Evolutionary conservation across 2,329 filamentous ascomycete species (phyloP), one percentile per base, ranked within the genome.

Genomic region (Penicillium sp.): DNA sequence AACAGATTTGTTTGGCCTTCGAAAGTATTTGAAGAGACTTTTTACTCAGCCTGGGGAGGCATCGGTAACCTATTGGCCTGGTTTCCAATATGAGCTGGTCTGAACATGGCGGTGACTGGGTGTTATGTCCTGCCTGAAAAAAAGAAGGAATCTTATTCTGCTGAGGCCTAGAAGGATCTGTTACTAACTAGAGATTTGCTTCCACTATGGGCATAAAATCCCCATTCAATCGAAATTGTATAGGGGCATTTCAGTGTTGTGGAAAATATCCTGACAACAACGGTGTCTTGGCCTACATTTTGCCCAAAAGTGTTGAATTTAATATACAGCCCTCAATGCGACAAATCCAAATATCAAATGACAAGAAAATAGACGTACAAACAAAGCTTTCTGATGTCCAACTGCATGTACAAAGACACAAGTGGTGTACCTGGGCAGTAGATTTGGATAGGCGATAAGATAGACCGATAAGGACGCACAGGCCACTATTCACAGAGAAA

Each of bases 391-490:
- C 8, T 45, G 9, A 15, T 12, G 12, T 37, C 13, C 13, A 38
- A 29, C 17, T 39, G 6, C 34, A 45, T n/a, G 17, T 22, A 0
- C 13, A 12, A 22, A 39, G 28, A 38, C 3, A 13, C 29, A 21
- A 2, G 6, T 26, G 26, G 22, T 24, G 22, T 6, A 24, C 22
- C 22, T 24, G 22, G 22, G 28, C 10, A 6, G 29, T 45, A 45
- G 48, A 45, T 50, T 35, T 53, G 53, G 54, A 51, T 45, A 29
- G 21, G 15, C 60, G 63, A 65, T 68, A 68, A 69, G 68, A 69
- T 68, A 69, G 64, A 55, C 49, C 54, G 68, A 70, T 69, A 68
- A 68, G 61, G 48, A 51, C 59, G 65, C 67, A 70, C 65, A 61
- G 67, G 59, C 65, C 66, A 64, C 43, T 37, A 26, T 42, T 40